Evolutionary conservation across 2,329 filamentous ascomycete species (phyloP).

Genomic region (Ampelomyces quisqualis): DNA sequence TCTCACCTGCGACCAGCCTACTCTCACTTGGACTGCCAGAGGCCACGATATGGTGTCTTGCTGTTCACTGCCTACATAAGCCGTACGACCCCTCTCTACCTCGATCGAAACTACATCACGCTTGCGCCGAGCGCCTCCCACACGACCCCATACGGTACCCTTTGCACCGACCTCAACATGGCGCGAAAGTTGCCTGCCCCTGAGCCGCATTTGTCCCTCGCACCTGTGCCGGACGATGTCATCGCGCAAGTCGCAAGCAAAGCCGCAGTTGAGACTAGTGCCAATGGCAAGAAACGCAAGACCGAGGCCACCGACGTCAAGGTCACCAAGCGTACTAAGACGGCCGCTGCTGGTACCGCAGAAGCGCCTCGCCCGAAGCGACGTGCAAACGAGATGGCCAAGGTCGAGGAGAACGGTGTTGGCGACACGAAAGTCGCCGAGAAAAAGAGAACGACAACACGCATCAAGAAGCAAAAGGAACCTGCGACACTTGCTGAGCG

Average conservation of each 20-base stretch:
- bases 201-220: conserved; percentile 28
- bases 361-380: conserved; percentile 17
- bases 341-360: conserved; percentile 1
- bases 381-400: conserved; percentile 17
- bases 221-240: conserved; percentile 20
- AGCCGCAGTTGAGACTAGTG: conserved; percentile 5
- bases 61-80: conserved; percentile 9
- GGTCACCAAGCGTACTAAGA: no score
- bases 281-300: conserved; percentile 32
- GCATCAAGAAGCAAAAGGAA: conserved; percentile 50
- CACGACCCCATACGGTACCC: neutral
- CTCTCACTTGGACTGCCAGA: neutral
- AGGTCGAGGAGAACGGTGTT: conserved; percentile 20
- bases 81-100: neutral
- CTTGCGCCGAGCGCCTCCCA: neutral
- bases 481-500: conserved; percentile 66
- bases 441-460: conserved; percentile 44
- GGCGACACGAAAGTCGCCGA: conserved; percentile 47
- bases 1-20: no score
- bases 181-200: conserved; percentile 14
- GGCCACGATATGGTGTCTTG: no score
- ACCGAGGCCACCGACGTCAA: conserved; percentile 13
- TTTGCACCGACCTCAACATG: conserved; percentile 13
- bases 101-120: conserved; percentile 3
- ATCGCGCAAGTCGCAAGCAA: conserved; percentile 4